phyloP scores from a whole-genome alignment of 2,329 filamentous ascomycete genomes.

The Xylariaceae sp. region DNA sequence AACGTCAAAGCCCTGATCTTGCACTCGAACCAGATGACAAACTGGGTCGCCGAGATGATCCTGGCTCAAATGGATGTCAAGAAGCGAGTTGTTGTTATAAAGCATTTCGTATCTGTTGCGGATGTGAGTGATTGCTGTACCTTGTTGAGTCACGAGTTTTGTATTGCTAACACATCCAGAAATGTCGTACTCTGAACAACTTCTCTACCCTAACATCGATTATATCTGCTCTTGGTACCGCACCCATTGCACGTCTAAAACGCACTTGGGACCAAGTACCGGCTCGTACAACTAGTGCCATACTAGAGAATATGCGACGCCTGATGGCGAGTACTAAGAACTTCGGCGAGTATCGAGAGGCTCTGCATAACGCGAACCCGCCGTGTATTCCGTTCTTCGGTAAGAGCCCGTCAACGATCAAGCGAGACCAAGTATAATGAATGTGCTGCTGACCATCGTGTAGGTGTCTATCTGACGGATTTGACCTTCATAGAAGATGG shows the following conservation, averaged over 20 bases:
- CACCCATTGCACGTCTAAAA: slow-evolving; percentile 88
- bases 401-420: slow-evolving; percentile 38
- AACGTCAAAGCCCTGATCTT: slow-evolving; percentile 96
- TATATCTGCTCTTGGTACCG: slow-evolving; percentile 90
- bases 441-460: slow-evolving; percentile 2
- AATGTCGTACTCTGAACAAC: slow-evolving; percentile 91
- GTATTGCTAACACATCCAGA: slow-evolving; percentile 48
- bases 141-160: slow-evolving; percentile 8
- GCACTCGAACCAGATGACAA: slow-evolving; percentile 97
- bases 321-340: slow-evolving; percentile 98
- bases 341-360: slow-evolving; percentile 93
- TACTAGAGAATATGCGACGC: slow-evolving; percentile 84
- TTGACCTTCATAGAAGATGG: slow-evolving; percentile 98
- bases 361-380: slow-evolving; percentile 85
- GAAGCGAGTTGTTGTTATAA: slow-evolving; percentile 94
- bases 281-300: slow-evolving; percentile 64
- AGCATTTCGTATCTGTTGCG: slow-evolving; percentile 93
- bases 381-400: slow-evolving; percentile 98
- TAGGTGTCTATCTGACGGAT: slow-evolving; percentile 93
- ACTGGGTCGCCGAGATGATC: slow-evolving; percentile 99
- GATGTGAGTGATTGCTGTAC: slow-evolving; percentile 61
- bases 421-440: not conserved
- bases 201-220: slow-evolving; percentile 97
- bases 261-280: slow-evolving; percentile 94
- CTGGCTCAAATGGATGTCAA: slow-evolving; percentile 90